These are phyloP conservation scores for Malus fusca DNA, from an alignment of 306 rosid genomes.

Conservation along the genomic window DNA sequence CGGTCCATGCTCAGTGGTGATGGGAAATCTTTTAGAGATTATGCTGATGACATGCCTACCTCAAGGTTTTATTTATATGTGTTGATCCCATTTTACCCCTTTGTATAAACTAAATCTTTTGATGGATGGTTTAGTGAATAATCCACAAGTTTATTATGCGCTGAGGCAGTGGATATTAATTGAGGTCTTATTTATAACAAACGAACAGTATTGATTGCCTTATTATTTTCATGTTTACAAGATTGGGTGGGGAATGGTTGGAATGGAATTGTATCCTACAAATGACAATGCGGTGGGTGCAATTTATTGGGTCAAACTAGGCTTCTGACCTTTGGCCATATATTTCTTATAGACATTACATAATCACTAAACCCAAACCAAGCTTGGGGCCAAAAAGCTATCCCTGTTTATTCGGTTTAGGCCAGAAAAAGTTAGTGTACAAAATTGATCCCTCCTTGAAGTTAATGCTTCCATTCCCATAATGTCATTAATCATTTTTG, in stretches of 20 bases:
- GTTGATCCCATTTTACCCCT: slow-evolving; percentile 12
- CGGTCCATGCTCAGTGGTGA: slow-evolving; percentile 97
- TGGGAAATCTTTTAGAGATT: slow-evolving; percentile 70
- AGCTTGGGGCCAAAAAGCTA: background rate
- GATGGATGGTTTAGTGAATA: background rate
- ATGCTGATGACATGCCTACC: slow-evolving; percentile 73
- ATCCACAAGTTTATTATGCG: background rate
- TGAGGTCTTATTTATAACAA: background rate
- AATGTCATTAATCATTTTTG: background rate
- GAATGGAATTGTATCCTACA: background rate
- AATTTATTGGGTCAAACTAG: background rate
- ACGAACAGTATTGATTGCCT: background rate
- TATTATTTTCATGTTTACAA: background rate
- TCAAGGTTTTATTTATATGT: slow-evolving; percentile 63
- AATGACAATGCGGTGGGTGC: background rate
- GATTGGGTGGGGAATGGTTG: background rate
- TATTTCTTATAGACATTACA: background rate
- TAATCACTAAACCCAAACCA: background rate
- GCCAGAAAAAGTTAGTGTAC: background rate
- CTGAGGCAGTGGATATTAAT: background rate
- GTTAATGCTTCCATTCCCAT: background rate
- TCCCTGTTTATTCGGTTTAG: background rate
- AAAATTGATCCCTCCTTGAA: background rate
- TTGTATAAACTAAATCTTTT: background rate
- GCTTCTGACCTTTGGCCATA: background rate